Evolutionary conservation across 2,329 filamentous ascomycete genomes (phyloP).

Genomic region (Lasiodiplodia citricola): DNA sequence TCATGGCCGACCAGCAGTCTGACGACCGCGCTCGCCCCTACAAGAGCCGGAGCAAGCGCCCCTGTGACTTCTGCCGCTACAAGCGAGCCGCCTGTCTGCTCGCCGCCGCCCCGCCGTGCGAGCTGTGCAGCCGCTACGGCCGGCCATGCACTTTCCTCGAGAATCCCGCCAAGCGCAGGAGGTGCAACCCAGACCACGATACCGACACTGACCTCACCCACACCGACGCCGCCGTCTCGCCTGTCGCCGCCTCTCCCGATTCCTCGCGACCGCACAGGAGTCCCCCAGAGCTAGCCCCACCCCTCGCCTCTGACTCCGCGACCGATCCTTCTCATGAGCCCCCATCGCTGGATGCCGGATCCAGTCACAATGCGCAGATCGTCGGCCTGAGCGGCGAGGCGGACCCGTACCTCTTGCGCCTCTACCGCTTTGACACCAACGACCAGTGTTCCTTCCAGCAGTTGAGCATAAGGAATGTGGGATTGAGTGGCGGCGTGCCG

Average conservation of each 20-base stretch:
- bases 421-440: conserved; percentile 40
- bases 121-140: conserved; percentile 50
- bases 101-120: conserved; percentile 49
- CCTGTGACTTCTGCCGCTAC: conserved; percentile 54
- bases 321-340: conserved; percentile 32
- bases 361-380: conserved; percentile 39
- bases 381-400: conserved; percentile 40
- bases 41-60: conserved; percentile 47
- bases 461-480: conserved; percentile 35
- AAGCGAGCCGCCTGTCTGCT: conserved; percentile 54
- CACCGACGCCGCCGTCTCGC: background rate
- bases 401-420: conserved; percentile 41
- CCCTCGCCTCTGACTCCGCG: background rate
- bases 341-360: conserved; percentile 39
- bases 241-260: background rate
- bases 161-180: conserved; percentile 40
- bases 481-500: conserved; percentile 33
- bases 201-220: background rate
- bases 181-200: conserved; percentile 30
- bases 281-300: background rate
- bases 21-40: conserved; percentile 31
- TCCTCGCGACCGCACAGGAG: background rate
- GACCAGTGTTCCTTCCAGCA: conserved; percentile 40
- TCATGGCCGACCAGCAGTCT: conserved; percentile 13
- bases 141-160: conserved; percentile 55